A percentile compares a stretch with the other conserved stretches of the same genome.
Evolutionary conservation across 768 basidiomycete species (phyloP).

Genomic region (Mycena polygramma): DNA sequence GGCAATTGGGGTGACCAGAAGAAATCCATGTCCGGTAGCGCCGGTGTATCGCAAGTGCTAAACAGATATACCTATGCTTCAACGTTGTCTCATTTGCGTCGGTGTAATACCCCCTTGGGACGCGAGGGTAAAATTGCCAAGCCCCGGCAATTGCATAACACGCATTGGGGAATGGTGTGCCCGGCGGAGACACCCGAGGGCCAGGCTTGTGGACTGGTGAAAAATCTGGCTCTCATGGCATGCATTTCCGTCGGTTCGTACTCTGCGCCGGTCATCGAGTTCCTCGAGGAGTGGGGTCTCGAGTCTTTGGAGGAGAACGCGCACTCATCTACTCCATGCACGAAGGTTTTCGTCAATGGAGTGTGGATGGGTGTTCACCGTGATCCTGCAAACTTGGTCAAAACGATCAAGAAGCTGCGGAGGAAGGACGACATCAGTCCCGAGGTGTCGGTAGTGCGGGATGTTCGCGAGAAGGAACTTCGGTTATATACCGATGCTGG

Average conservation of each 20-base stretch:
- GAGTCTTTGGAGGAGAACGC: constrained; percentile 96
- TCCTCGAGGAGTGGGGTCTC: constrained; percentile 98
- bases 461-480: constrained; percentile 95
- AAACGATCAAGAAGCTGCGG: constrained; percentile 92
- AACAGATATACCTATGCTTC: constrained; percentile 99
- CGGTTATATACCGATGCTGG: constrained; percentile 97
- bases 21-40: constrained; percentile 97
- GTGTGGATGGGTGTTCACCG: constrained; percentile 99
- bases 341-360: constrained; percentile 99
- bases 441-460: constrained; percentile 97
- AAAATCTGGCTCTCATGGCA: constrained; percentile 97
- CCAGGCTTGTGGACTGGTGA: constrained; percentile 98
- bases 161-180: constrained; percentile 99
- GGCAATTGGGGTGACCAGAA: constrained; percentile 99
- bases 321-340: constrained; percentile 83
- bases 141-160: constrained; percentile 98
- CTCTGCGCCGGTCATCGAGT: constrained; percentile 96
- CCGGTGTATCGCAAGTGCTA: constrained; percentile 98
- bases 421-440: constrained; percentile 95
- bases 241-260: constrained; percentile 98
- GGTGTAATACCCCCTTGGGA: constrained; percentile 97
- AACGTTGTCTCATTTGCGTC: constrained; percentile 96
- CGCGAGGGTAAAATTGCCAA: constrained; percentile 99
- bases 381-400: constrained; percentile 91
- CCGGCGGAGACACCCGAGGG: constrained; percentile 99